Conservation (phyloP, 768 basidiomycete genomes). For the Brasilioporus rufonigricans region DNA sequence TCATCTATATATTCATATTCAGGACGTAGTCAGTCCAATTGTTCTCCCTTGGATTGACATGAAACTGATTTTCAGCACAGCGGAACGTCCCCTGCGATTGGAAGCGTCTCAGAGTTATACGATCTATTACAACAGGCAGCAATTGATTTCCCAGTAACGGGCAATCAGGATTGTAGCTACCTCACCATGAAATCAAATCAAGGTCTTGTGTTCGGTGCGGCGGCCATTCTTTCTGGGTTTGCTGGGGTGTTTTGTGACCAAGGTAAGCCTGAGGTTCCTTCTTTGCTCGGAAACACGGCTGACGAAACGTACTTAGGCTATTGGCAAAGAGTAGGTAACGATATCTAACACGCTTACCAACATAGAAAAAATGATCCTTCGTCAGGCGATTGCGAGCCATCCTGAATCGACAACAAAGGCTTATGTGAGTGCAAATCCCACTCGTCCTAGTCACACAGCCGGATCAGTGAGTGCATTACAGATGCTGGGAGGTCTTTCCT, state of each 20-base stretch:
- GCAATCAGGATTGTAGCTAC: conserved; percentile 52
- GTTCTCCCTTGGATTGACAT: neutral
- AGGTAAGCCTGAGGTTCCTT: conserved; percentile 36
- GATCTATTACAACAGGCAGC: conserved; percentile 47
- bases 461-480: conserved; percentile 12
- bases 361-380: too few species aligned
- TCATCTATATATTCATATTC: conserved; percentile 37
- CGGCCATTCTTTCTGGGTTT: conserved; percentile 40
- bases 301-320: conserved; percentile 35
- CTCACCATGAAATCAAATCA: conserved; percentile 55
- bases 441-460: too few species aligned
- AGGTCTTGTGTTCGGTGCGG: conserved; percentile 42
- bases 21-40: too few species aligned
- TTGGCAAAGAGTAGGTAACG: conserved; percentile 58
- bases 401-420: too few species aligned
- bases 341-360: too few species aligned
- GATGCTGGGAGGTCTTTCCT: conserved; percentile 57
- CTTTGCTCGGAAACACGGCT: neutral
- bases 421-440: conserved; percentile 39
- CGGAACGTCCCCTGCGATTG: conserved; percentile 37
- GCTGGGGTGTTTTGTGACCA: conserved; percentile 51
- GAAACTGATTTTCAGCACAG: conserved; percentile 18
- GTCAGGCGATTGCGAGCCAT: too few species aligned
- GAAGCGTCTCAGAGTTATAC: conserved; percentile 42
- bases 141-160: conserved; percentile 42